Evolutionary conservation across 768 basidiomycete species (phyloP).

Genomic region (Leccinum imitatum): DNA sequence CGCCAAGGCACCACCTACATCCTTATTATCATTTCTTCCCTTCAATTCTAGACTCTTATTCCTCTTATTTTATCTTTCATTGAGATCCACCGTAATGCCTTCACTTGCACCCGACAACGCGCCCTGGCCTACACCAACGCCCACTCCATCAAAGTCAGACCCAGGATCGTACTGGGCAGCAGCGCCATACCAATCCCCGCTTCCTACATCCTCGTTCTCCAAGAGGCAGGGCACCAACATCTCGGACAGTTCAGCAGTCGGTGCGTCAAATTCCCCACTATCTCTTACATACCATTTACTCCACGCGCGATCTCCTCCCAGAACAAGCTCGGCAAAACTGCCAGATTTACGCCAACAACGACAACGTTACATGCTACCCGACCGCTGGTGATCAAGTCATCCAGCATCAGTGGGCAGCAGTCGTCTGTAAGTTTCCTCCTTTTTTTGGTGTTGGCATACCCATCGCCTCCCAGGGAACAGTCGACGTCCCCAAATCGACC

Average conservation of each 20-base stretch:
- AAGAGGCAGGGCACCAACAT: constrained; percentile 28
- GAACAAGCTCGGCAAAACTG: constrained; percentile 47
- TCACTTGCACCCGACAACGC: constrained; percentile 32
- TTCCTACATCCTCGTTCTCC: constrained; percentile 5
- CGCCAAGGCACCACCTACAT: constrained; percentile 13
- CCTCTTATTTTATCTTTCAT: constrained; percentile 23
- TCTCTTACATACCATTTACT: constrained; percentile 10
- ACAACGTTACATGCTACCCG: constrained; percentile 79
- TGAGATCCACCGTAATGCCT: constrained; percentile 37
- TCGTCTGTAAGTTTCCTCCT: constrained; percentile 66
- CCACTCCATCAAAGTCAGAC: constrained; percentile 28
- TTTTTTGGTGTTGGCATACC: constrained; percentile 11
- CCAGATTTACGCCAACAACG: constrained; percentile 60
- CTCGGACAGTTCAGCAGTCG: constrained; percentile 25
- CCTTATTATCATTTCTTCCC: constrained; percentile 12
- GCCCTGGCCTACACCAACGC: constrained; percentile 49
- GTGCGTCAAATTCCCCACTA: constrained; percentile 24
- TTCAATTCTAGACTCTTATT: constrained; percentile 22
- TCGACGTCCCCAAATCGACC: constrained; percentile 61
- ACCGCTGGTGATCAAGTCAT: constrained; percentile 48
- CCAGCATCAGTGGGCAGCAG: constrained; percentile 75
- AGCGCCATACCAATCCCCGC: constrained; percentile 33
- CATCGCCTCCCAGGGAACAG: constrained; percentile 63
- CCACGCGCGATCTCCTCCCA: constrained; percentile 16
- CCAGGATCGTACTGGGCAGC: constrained; percentile 34